phyloP scores from a whole-genome alignment of 1,284 basidiomycete species.

The Irpex sp. region DNA sequence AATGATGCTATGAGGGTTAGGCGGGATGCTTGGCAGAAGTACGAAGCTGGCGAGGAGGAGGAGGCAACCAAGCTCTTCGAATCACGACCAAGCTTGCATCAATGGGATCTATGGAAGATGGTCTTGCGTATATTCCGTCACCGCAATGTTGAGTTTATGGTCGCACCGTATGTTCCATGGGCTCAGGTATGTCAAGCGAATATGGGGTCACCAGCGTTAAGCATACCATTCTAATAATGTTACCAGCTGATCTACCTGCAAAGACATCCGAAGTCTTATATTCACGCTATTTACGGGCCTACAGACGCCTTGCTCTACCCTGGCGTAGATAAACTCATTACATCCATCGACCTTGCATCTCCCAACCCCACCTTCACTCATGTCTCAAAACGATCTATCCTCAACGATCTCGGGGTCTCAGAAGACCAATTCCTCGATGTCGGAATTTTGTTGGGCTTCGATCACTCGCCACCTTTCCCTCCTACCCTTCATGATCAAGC shows the following conservation, averaged over 20 bases:
- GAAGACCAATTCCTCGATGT: conserved; percentile 96
- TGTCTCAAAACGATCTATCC: conserved; percentile 77
- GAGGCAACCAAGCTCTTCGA: conserved; percentile 83
- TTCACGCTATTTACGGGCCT: conserved; percentile 92
- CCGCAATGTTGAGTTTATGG: conserved; percentile 92
- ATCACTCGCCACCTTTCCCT: conserved; percentile 85
- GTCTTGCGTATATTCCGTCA: conserved; percentile 93
- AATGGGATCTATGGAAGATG: conserved; percentile 91
- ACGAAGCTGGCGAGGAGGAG: conserved; percentile 87
- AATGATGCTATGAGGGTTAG: conserved; percentile 74
- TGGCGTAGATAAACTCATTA: conserved; percentile 89
- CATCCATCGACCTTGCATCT: conserved; percentile 73
- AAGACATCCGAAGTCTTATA: conserved; percentile 90
- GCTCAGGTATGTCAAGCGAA: conserved; percentile 68
- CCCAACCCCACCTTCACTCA: conserved; percentile 75
- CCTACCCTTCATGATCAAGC: conserved; percentile 77
- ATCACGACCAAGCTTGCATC: conserved; percentile 58
- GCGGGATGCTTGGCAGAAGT: conserved; percentile 84
- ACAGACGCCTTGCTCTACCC: conserved; percentile 91
- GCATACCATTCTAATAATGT: conserved; percentile 5
- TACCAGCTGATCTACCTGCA: conserved; percentile 88
- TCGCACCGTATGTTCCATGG: conserved; percentile 93
- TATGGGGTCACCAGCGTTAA: conserved; percentile 8
- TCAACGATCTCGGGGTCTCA: conserved; percentile 72
- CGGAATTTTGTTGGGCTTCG: conserved; percentile 88